Evolutionary conservation across 768 basidiomycete species (phyloP).

Genomic region (Phlebiopsis flavidoalba): DNA sequence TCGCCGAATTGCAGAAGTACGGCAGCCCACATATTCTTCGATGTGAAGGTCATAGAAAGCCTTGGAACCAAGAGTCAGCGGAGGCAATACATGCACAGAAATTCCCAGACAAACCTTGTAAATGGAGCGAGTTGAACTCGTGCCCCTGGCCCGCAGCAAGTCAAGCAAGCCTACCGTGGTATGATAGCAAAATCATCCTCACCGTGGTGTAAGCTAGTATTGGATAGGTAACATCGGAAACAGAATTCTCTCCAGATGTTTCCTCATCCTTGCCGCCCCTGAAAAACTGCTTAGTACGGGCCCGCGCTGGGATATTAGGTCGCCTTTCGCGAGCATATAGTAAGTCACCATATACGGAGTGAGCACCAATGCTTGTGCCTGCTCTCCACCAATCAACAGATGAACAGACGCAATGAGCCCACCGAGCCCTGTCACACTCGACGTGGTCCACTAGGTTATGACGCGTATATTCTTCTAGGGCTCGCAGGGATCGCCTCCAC

Average conservation of each 20-base stretch:
- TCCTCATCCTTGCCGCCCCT: slow-evolving; percentile 85
- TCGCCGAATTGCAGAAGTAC: slow-evolving; percentile 96
- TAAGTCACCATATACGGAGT: slow-evolving; percentile 92
- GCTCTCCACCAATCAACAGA: slow-evolving; percentile 8
- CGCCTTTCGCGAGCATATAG: slow-evolving; percentile 93
- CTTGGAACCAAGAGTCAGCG: slow-evolving; percentile 27
- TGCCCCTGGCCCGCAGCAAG: slow-evolving; percentile 57
- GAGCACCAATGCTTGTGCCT: slow-evolving; percentile 88
- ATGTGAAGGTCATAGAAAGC: slow-evolving; percentile 93
- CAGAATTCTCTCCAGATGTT: slow-evolving; percentile 90
- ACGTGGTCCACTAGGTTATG: slow-evolving; percentile 94
- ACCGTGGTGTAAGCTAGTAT: slow-evolving; percentile 91
- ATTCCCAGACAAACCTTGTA: slow-evolving; percentile 59
- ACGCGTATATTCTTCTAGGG: too few species aligned
- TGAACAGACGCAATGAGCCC: too few species aligned
- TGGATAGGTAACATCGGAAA: slow-evolving; percentile 92
- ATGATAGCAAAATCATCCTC: slow-evolving; percentile 10
- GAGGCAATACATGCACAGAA: background rate
- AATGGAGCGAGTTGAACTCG: slow-evolving; percentile 90
- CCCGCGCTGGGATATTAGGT: slow-evolving; percentile 80
- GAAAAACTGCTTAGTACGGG: slow-evolving; percentile 89
- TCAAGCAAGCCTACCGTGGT: background rate
- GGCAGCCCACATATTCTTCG: slow-evolving; percentile 99
- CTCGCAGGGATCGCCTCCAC: too few species aligned
- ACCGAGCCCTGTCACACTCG: slow-evolving; percentile 51